Percentiles rank a stretch among this genome's conserved stretches.
These are phyloP conservation scores for Lasiosphaeria ovina DNA, from an alignment of 495 filamentous ascomycete species.

Conservation along the genomic window DNA sequence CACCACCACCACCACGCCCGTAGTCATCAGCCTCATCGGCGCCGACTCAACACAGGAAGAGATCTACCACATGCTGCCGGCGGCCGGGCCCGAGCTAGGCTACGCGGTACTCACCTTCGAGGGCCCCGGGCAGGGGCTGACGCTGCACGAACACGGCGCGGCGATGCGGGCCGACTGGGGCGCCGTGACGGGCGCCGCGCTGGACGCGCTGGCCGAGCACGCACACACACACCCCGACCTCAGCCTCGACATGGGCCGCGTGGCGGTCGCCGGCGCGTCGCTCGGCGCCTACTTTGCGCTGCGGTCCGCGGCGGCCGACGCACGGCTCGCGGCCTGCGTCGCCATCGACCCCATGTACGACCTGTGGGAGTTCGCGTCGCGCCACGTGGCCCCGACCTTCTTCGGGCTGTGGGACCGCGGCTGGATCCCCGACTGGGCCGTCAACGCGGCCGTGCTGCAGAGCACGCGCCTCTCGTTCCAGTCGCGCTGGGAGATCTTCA, in stretches of 20 bases:
- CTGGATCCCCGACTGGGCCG: conserved; percentile 30
- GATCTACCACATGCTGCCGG: conserved; percentile 35
- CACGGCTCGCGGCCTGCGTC: conserved; percentile 47
- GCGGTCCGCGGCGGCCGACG: conserved; percentile 38
- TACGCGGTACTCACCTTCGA: conserved; percentile 51
- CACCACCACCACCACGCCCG: conserved; percentile 20
- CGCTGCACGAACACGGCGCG: conserved; percentile 26
- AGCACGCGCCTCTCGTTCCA: conserved; percentile 27
- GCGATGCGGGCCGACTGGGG: conserved; percentile 40
- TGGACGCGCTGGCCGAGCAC: conserved; percentile 30
- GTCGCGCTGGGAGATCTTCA: conserved; percentile 36
- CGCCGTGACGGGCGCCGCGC: conserved; percentile 26
- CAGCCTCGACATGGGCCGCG: conserved; percentile 38
- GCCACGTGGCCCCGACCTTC: conserved; percentile 29
- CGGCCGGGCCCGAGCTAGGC: conserved; percentile 29
- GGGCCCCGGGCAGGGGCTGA: conserved; percentile 50
- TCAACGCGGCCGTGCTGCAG: conserved; percentile 14
- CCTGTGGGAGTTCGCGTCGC: conserved; percentile 33
- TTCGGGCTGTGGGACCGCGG: conserved; percentile 27
- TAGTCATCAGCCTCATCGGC: conserved; percentile 41
- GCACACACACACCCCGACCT: conserved; percentile 25
- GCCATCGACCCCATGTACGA: conserved; percentile 41
- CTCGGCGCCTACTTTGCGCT: conserved; percentile 47
- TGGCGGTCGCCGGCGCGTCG: conserved; percentile 42
- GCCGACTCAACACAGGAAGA: conserved; percentile 51